Evolutionary conservation across 164 flowering plant genomes (phyloP).

Genomic region (Chloranthus sessilifolius): DNA sequence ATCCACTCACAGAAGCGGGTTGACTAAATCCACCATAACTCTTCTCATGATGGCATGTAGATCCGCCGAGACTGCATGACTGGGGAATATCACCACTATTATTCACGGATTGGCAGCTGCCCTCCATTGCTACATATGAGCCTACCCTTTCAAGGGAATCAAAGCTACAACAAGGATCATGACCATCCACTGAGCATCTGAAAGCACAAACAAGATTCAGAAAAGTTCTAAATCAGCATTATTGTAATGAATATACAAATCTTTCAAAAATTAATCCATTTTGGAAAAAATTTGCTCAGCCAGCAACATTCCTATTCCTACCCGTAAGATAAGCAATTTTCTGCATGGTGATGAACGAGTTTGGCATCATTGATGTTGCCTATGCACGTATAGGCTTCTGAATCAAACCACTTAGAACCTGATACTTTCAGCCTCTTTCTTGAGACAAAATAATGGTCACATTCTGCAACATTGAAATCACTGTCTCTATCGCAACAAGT

Average conservation of each 20-base stretch:
- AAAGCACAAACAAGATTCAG: background rate
- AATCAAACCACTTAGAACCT: background rate
- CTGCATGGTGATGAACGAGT: too few species aligned
- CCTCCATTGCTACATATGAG: constrained; percentile 31
- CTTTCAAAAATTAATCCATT: background rate
- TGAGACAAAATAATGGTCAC: constrained; percentile 7
- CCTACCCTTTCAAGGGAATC: constrained; percentile 19
- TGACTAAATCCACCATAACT: constrained; percentile 23
- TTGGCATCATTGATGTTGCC: constrained; percentile 14
- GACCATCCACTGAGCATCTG: constrained; percentile 19
- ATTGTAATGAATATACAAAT: background rate
- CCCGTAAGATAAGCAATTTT: constrained; percentile 18
- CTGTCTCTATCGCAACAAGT: constrained; percentile 4
- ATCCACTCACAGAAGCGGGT: constrained; percentile 54
- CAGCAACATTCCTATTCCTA: background rate
- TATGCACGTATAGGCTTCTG: constrained; percentile 8
- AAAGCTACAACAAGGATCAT: constrained; percentile 16
- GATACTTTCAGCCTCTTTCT: constrained; percentile 27
- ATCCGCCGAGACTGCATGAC: constrained; percentile 17
- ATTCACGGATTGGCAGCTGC: constrained; percentile 31
- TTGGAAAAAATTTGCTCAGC: background rate
- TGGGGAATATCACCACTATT: constrained; percentile 20
- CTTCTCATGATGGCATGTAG: constrained; percentile 18
- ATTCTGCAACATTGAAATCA: background rate
- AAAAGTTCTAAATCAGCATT: background rate